Evolutionary conservation across 176 grass and related monocot genomes (phyloP).

Genomic region (Thinopyrum elongatum): DNA sequence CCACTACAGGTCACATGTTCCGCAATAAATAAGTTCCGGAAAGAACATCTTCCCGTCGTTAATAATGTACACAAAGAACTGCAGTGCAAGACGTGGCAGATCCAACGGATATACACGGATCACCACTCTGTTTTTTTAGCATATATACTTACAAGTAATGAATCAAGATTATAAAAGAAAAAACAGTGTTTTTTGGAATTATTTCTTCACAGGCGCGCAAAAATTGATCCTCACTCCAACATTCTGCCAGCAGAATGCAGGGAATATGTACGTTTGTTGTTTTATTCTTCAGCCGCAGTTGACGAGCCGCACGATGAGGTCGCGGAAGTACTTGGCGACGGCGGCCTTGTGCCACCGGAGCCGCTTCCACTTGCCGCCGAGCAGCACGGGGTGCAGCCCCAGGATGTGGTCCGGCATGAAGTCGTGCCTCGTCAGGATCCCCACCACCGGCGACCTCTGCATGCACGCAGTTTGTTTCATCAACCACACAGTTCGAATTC

Average conservation of each 20-base stretch:
- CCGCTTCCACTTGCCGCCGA: conserved; percentile 66
- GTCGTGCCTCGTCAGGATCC: conserved; percentile 92
- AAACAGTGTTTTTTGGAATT: neutral
- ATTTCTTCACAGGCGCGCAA: conserved; percentile 13
- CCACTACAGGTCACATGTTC: neutral
- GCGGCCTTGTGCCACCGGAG: conserved; percentile 57
- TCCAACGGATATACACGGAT: neutral
- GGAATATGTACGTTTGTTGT: neutral
- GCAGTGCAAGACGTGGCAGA: neutral
- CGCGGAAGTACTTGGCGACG: conserved; percentile 54
- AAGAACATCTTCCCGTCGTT: neutral
- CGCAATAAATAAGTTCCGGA: neutral
- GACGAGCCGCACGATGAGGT: conserved; percentile 44
- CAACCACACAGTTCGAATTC: neutral
- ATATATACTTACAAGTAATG: neutral
- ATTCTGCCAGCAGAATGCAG: neutral
- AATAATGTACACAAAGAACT: too few species aligned
- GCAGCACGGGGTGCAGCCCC: conserved; percentile 58
- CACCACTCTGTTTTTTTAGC: neutral
- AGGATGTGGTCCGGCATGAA: conserved; percentile 96
- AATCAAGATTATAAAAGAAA: neutral
- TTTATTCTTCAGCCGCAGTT: conserved; percentile 24
- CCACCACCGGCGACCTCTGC: conserved; percentile 80
- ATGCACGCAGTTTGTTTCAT: neutral
- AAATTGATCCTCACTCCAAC: neutral